These are phyloP conservation scores for Nymphaea colorata DNA, from an alignment of 164 flowering plant genomes.

Conservation along the genomic window DNA sequence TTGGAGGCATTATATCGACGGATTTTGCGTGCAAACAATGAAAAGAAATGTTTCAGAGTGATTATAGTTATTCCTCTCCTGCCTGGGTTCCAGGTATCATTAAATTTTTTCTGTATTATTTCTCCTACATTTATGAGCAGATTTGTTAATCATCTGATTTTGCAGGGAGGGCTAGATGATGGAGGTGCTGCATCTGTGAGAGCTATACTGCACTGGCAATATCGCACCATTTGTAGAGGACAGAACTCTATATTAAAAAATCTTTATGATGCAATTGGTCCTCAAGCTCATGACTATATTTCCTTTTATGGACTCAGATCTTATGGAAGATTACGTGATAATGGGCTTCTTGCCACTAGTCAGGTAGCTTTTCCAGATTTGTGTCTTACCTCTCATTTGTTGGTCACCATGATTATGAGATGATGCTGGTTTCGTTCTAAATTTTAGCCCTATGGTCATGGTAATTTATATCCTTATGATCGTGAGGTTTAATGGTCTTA, in stretches of 20 bases:
- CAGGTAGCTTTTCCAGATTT: slow-evolving; percentile 42
- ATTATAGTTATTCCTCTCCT: slow-evolving; percentile 88
- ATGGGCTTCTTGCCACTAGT: slow-evolving; percentile 75
- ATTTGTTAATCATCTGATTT: slow-evolving; percentile 3
- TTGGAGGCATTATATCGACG: slow-evolving; percentile 75
- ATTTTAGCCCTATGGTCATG: too few species aligned
- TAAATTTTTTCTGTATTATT: neutral
- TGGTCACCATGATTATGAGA: too few species aligned
- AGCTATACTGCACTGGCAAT: slow-evolving; percentile 99
- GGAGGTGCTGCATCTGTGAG: slow-evolving; percentile 96
- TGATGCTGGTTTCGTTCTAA: too few species aligned
- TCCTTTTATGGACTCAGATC: slow-evolving; percentile 93
- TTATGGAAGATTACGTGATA: slow-evolving; percentile 72
- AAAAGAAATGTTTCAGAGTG: slow-evolving; percentile 73
- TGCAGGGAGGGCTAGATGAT: slow-evolving; percentile 95
- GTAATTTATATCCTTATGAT: too few species aligned
- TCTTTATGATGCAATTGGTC: slow-evolving; percentile 69
- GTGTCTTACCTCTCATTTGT: too few species aligned
- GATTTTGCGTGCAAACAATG: slow-evolving; percentile 72
- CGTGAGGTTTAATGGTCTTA: neutral
- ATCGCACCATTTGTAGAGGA: slow-evolving; percentile 93
- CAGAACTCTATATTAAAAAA: slow-evolving; percentile 69
- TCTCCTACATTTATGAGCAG: neutral
- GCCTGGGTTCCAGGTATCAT: slow-evolving; percentile 93
- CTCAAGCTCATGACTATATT: slow-evolving; percentile 74